phyloP scores from a whole-genome alignment of 495 filamentous ascomycete genomes.

The Trichocladium uniseriatum region DNA sequence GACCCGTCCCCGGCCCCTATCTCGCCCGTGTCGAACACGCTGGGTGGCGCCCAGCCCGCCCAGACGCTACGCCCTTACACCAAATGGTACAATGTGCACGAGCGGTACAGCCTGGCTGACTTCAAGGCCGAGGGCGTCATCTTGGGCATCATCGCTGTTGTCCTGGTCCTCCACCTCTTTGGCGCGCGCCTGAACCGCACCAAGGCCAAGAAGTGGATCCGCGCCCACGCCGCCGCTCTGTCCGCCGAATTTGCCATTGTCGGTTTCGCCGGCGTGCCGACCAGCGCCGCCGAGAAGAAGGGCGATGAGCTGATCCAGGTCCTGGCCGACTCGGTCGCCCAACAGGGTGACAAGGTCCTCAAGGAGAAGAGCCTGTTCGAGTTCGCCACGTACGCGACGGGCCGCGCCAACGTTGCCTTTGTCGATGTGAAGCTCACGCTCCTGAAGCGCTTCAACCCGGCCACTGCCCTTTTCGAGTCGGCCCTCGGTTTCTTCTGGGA shows the following conservation, averaged over 20 bases:
- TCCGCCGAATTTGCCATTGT: slow-evolving; percentile 81
- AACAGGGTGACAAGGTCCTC: slow-evolving; percentile 50
- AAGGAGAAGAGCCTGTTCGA: slow-evolving; percentile 79
- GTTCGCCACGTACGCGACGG: slow-evolving; percentile 84
- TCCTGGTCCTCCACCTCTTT: slow-evolving; percentile 73
- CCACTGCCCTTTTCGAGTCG: slow-evolving; percentile 59
- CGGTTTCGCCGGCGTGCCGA: slow-evolving; percentile 53
- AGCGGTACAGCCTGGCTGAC: slow-evolving; percentile 69
- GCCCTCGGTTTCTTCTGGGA: slow-evolving; percentile 64
- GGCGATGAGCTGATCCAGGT: slow-evolving; percentile 35
- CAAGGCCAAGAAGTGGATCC: slow-evolving; percentile 73
- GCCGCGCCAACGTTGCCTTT: slow-evolving; percentile 87
- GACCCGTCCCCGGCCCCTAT: slow-evolving; percentile 45
- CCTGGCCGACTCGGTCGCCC: slow-evolving; percentile 22
- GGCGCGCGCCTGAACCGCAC: slow-evolving; percentile 70
- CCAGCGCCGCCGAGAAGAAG: slow-evolving; percentile 27
- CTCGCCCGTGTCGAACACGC: slow-evolving; percentile 20
- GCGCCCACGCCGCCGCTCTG: slow-evolving; percentile 60
- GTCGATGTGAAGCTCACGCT: slow-evolving; percentile 75
- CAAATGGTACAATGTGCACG: slow-evolving; percentile 94
- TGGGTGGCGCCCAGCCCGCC: slow-evolving; percentile 38
- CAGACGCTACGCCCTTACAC: slow-evolving; percentile 58
- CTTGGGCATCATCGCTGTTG: slow-evolving; percentile 58
- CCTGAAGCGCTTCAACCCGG: slow-evolving; percentile 82
- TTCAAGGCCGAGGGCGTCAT: slow-evolving; percentile 85